Conservation (phyloP, 768 basidiomycete genomes). For the Podaxis sp. region DNA sequence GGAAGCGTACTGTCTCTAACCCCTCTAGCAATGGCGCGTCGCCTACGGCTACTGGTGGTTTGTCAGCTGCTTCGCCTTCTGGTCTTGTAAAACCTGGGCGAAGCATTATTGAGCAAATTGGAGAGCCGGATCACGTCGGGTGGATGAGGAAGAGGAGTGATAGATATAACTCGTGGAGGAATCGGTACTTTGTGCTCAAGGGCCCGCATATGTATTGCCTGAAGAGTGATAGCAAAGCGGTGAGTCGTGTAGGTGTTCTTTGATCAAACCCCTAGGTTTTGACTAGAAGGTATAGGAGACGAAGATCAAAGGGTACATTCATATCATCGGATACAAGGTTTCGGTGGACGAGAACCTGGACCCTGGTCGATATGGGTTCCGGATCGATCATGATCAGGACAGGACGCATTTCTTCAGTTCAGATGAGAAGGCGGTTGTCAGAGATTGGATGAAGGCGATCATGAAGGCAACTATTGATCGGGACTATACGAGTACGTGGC, state of each 20-base stretch:
- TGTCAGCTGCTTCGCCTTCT: conserved; percentile 18
- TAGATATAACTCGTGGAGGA: conserved; percentile 90
- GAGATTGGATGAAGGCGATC: conserved; percentile 99
- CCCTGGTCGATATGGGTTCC: conserved; percentile 93
- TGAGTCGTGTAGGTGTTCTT: conserved; percentile 32
- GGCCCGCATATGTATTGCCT: conserved; percentile 89
- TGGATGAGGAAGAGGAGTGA: conserved; percentile 98
- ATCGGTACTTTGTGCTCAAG: conserved; percentile 89
- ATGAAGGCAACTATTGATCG: conserved; percentile 98
- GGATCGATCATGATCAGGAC: conserved; percentile 85
- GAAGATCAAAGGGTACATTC: conserved; percentile 95
- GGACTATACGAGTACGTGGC: conserved; percentile 80
- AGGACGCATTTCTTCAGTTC: conserved; percentile 92
- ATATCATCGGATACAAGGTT: conserved; percentile 89
- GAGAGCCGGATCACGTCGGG: conserved; percentile 83
- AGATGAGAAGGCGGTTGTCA: conserved; percentile 77
- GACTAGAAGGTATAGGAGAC: conserved; percentile 60
- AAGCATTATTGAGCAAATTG: conserved; percentile 88
- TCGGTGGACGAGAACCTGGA: conserved; percentile 90
- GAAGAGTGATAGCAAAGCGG: conserved; percentile 66
- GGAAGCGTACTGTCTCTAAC: conserved; percentile 55
- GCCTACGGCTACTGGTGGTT: conserved; percentile 13
- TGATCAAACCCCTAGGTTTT: neutral
- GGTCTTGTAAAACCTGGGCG: conserved; percentile 55
- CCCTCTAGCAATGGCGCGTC: conserved; percentile 17